Percentiles rank a stretch among this genome's conserved stretches.
Evolutionary conservation across 345 rosid genomes (phyloP).

Genomic region (Eucalyptus cloeziana): DNA sequence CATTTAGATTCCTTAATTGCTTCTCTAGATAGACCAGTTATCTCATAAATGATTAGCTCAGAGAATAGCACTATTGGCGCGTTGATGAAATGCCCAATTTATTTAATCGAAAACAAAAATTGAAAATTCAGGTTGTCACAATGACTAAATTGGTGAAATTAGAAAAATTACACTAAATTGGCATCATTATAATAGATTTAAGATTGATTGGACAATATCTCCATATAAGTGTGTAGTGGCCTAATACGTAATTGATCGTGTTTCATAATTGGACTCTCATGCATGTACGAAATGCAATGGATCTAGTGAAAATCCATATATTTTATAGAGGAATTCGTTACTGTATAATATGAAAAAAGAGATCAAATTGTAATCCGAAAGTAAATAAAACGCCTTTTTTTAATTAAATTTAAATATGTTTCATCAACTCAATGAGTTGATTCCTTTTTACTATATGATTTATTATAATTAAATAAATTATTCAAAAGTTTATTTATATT

Average conservation of each 20-base stretch:
- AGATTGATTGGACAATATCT: background rate
- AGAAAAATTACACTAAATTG: background rate
- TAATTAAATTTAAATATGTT: background rate
- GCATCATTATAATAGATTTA: background rate
- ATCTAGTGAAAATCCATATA: background rate
- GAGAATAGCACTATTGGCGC: too few relatives aligned
- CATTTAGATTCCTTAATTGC: too few relatives aligned
- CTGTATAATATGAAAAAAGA: background rate
- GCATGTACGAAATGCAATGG: background rate
- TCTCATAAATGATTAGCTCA: too few relatives aligned
- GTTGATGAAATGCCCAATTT: too few relatives aligned
- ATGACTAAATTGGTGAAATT: background rate
- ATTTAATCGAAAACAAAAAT: too few relatives aligned
- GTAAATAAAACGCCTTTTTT: background rate
- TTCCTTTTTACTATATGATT: background rate
- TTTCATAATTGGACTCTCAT: background rate
- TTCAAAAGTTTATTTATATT: background rate
- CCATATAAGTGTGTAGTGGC: background rate
- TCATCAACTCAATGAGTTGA: background rate
- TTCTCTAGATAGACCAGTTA: too few relatives aligned
- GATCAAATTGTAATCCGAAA: background rate
- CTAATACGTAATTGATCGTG: background rate
- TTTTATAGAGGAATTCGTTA: background rate
- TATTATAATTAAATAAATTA: background rate
- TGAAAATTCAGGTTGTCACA: too few relatives aligned